Evolutionary conservation across 179 eudicot species (phyloP).

Genomic region (Gypsophila paniculata): DNA sequence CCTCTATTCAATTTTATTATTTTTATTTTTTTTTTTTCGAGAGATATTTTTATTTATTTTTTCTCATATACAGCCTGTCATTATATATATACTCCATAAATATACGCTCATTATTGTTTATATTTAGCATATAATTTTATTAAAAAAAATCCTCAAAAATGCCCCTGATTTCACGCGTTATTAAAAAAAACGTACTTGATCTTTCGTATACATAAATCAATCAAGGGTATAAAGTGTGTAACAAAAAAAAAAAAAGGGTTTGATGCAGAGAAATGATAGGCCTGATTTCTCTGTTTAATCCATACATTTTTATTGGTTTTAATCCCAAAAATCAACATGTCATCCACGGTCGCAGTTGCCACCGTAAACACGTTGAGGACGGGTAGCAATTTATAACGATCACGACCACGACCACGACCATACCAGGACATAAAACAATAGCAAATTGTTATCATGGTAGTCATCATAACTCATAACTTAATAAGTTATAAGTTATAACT

Average conservation of each 20-base stretch:
- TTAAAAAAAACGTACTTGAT: too few relatives aligned
- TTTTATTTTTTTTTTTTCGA: too few relatives aligned
- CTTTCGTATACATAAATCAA: too few relatives aligned
- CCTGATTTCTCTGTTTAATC: slow-evolving; percentile 31
- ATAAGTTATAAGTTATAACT: too few relatives aligned
- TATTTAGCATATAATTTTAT: too few relatives aligned
- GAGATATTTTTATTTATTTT: too few relatives aligned
- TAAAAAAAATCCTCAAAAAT: not conserved
- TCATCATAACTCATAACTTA: too few relatives aligned
- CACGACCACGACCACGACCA: not conserved
- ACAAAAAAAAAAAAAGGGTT: slow-evolving; percentile 11
- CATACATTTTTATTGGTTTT: slow-evolving; percentile 17
- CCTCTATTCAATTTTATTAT: not conserved
- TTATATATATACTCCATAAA: not conserved
- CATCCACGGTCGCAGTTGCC: slow-evolving; percentile 45
- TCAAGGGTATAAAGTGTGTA: not conserved
- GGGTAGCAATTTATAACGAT: slow-evolving; percentile 34
- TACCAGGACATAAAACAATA: not conserved
- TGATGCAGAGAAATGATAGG: slow-evolving; percentile 64
- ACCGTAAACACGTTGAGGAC: slow-evolving; percentile 77
- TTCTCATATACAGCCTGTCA: not conserved
- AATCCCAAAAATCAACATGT: slow-evolving; percentile 25
- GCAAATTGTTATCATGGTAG: not conserved
- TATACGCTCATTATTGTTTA: not conserved
- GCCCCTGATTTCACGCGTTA: not conserved